Percentiles rank a stretch among this genome's conserved stretches.
Conservation (phyloP, 2,329 filamentous ascomycete species). For the Domatiomyces globalis region DNA sequence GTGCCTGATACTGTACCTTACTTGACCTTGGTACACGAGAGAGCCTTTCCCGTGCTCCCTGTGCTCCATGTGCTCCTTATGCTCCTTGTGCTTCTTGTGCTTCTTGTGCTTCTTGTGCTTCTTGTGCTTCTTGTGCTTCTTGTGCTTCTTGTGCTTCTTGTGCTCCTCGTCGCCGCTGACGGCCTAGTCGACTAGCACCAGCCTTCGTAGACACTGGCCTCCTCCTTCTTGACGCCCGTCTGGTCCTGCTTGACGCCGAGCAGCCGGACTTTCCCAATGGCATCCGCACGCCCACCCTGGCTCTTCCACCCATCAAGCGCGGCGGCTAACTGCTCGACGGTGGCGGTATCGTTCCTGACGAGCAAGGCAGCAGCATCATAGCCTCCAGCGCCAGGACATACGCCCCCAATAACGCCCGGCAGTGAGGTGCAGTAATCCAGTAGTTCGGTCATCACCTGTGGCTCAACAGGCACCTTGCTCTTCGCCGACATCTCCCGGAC, state of each 20-base stretch:
- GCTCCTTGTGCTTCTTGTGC: no score
- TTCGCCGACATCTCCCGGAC: conserved; percentile 63
- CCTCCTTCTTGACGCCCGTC: conserved; percentile 31
- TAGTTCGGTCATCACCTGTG: conserved; percentile 66
- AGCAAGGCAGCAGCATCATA: conserved; percentile 80
- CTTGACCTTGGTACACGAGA: no score
- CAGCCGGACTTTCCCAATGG: conserved; percentile 32
- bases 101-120: no score
- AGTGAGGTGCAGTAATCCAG: conserved; percentile 60
- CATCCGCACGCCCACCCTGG: conserved; percentile 21
- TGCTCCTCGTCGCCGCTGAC: no score
- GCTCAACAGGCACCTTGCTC: conserved; percentile 78
- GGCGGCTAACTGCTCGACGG: conserved; percentile 43
- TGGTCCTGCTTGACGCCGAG: conserved; percentile 33
- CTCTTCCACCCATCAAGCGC: conserved; percentile 55
- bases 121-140: no score
- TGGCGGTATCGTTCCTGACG: conserved; percentile 56
- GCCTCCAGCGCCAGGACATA: conserved; percentile 86
- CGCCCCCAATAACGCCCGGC: conserved; percentile 72
- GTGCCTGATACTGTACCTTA: no score
- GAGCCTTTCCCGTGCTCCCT: no score
- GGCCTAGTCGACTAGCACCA: not conserved
- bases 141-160: no score
- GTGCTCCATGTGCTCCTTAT: no score
- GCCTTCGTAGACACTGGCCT: conserved; percentile 1